Evolutionary conservation across 208 protist species (phyloP), one percentile per base, ranked within the genome.

Genomic region (Endotrypanum monterogeii): DNA sequence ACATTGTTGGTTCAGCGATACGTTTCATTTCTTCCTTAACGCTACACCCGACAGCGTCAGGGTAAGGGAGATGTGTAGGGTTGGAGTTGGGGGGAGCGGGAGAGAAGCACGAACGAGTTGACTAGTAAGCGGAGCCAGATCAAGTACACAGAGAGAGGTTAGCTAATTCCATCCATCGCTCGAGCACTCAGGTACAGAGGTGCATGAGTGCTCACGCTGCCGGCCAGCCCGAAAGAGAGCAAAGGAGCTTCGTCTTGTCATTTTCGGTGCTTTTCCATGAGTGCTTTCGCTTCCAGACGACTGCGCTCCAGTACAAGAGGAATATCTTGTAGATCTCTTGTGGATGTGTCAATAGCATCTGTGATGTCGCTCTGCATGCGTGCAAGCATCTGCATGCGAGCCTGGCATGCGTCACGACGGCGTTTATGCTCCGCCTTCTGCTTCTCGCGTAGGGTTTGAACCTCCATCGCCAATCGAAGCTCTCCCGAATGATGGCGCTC

Each of bases 371-470:
- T 67, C 82, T 91, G 83, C 67, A 91, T 74, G 9, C 71, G 74
- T 30, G 30, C 32, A 12, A 88, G 71, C 80, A 91, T 85, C 41
- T 76, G 74, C 52, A 79, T 56, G 11, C 83, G 81, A 5, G 76
- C 82, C 28, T 30, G 30, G 16, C 82, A 78, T 25, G 83, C 46
- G 28, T 88, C 83, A 32, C 73, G 79, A 20, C 79, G 74, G 7
- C 84, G 83, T 35, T 74, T 74, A 25, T 75, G 65, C 65, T 88
- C 83, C 54, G 87, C 83, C 74, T 79, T 79, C 57, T 83, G 80
- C 58, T 84, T 79, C 74, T 76, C 74, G 23, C 74, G 68, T 20
- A 88, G 28, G 30, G 57, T 74, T n/a, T 78, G 52, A 30, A 91
- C 52, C 54, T 91, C 83, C 57, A 80, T 79, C 63, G 74, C 46